These are phyloP conservation scores for Tolypocladium amazonense DNA, from an alignment of 2,329 filamentous ascomycete genomes.

Conservation along the genomic window DNA sequence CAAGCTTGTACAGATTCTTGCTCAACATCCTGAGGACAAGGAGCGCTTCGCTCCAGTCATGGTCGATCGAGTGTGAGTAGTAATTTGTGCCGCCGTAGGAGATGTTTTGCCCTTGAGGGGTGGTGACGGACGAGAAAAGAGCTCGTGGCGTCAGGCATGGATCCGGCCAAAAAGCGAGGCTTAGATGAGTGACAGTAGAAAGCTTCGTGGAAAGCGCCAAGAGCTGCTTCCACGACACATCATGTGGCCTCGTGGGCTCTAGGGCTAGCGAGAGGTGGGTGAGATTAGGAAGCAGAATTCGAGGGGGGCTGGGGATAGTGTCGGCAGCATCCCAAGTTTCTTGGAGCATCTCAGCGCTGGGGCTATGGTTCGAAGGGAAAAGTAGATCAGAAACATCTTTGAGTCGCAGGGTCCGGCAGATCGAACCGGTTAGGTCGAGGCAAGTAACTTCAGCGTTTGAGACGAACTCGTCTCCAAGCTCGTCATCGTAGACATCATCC, in stretches of 20 bases:
- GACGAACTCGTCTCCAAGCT: slow-evolving; percentile 12
- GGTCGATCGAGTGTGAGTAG: slow-evolving; percentile 47
- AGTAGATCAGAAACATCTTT: slow-evolving; percentile 42
- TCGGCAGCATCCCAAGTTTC: slow-evolving; percentile 44
- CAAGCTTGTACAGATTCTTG: slow-evolving; percentile 43
- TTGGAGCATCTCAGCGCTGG: slow-evolving; percentile 19
- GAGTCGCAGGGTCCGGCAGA: slow-evolving; percentile 39
- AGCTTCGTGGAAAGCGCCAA: slow-evolving; percentile 42
- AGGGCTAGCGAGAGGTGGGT: slow-evolving; percentile 51
- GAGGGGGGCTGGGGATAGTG: slow-evolving; percentile 18
- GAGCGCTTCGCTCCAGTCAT: slow-evolving; percentile 50
- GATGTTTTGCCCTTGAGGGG: slow-evolving; percentile 30
- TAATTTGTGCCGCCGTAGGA: slow-evolving; percentile 44
- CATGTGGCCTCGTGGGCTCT: slow-evolving; percentile 18
- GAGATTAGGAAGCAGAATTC: slow-evolving; percentile 40
- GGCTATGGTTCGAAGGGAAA: slow-evolving; percentile 23
- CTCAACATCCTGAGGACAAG: slow-evolving; percentile 44
- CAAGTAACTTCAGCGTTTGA: slow-evolving; percentile 29
- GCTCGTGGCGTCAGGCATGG: slow-evolving; percentile 47
- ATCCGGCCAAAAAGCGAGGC: slow-evolving; percentile 51
- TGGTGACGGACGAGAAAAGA: slow-evolving; percentile 33
- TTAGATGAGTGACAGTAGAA: slow-evolving; percentile 47
- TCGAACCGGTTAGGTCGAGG: slow-evolving; percentile 42
- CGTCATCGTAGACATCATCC: slow-evolving; percentile 13
- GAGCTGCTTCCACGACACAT: slow-evolving; percentile 48